A percentile compares a stretch with the other conserved stretches of the same genome.
These are phyloP conservation scores for Sonneratia alba DNA, from an alignment of 345 rosid genomes.

Conservation along the genomic window DNA sequence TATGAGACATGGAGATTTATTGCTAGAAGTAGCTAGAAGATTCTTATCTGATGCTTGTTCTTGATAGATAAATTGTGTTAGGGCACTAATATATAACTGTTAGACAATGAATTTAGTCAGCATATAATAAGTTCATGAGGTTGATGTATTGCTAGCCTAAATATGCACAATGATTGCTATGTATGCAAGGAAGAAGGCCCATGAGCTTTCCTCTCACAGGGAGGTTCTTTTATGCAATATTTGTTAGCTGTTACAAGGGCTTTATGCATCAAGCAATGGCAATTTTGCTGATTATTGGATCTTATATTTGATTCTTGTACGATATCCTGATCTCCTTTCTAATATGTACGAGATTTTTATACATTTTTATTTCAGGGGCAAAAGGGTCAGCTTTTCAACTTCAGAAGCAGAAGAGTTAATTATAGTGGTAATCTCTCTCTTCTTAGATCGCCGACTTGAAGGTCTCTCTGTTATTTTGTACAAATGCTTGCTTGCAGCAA, in stretches of 20 bases:
- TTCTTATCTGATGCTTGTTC: background rate
- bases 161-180: background rate
- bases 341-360: background rate
- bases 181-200: background rate
- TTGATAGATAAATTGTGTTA: background rate
- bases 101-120: background rate
- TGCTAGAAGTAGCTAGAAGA: background rate
- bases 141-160: background rate
- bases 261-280: background rate
- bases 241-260: background rate
- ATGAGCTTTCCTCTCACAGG: background rate
- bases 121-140: background rate
- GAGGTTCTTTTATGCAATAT: background rate
- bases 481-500: slow-evolving; percentile 39
- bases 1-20: background rate
- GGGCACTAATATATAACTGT: background rate
- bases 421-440: slow-evolving; percentile 34
- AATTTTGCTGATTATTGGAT: background rate
- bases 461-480: slow-evolving; percentile 45
- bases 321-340: background rate
- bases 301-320: background rate
- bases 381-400: slow-evolving; percentile 28
- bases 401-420: slow-evolving; percentile 57
- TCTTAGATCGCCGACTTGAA: slow-evolving; percentile 55
- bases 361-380: slow-evolving; percentile 34